Percentiles rank a stretch among this genome's conserved stretches.
Conservation (phyloP, 345 rosid species). For the Moringa oleifera region DNA sequence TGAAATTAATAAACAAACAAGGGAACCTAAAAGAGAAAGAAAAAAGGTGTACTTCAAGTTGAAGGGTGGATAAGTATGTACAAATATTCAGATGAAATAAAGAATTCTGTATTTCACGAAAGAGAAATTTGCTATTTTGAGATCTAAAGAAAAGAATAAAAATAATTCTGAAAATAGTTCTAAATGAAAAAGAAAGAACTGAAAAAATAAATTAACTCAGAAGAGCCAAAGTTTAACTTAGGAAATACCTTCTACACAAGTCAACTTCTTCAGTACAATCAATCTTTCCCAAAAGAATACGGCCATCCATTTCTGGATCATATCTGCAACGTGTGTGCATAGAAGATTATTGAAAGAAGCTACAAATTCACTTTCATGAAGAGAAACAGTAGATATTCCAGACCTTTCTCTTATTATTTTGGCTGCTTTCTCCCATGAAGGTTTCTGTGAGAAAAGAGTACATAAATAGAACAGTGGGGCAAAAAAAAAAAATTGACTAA, state of each 20-base stretch:
- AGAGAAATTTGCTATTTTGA: neutral
- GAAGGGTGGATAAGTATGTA: neutral
- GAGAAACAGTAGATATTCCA: conserved; percentile 9
- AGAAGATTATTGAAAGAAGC: conserved; percentile 7
- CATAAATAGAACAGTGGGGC: conserved; percentile 12
- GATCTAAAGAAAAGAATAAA: neutral
- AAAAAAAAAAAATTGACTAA: neutral
- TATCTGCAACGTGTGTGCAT: conserved; percentile 42
- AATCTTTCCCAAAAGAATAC: conserved; percentile 77
- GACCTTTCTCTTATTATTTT: conserved; percentile 77
- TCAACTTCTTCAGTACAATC: conserved; percentile 84
- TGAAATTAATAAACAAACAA: neutral
- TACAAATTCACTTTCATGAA: conserved; percentile 6
- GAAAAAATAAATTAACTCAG: too few species aligned
- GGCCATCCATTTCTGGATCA: conserved; percentile 91
- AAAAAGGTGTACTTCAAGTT: neutral
- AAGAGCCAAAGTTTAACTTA: too few species aligned
- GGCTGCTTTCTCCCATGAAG: conserved; percentile 98
- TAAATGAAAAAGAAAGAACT: too few species aligned
- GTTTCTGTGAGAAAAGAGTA: conserved; percentile 56
- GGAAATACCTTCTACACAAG: conserved; percentile 77
- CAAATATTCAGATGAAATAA: neutral
- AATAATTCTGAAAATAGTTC: too few species aligned
- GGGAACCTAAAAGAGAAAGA: neutral
- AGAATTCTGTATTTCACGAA: neutral